Conservation (phyloP, 306 rosid genomes). For the Canavalia gladiata region DNA sequence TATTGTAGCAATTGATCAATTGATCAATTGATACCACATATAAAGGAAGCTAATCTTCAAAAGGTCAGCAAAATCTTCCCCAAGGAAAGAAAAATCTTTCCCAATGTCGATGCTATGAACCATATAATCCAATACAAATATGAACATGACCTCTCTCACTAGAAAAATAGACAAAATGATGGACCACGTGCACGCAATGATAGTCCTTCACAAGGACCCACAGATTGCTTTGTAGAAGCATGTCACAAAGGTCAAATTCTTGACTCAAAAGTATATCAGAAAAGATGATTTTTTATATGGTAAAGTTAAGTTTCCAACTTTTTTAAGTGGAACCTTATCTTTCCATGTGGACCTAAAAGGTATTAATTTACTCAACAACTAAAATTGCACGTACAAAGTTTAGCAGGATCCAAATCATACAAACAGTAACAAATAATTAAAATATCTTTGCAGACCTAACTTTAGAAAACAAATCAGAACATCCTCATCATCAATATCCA, state of each 20-base stretch:
- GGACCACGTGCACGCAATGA: conserved; percentile 47
- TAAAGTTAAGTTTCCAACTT: conserved; percentile 49
- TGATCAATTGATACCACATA: conserved; percentile 36
- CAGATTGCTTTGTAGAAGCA: conserved; percentile 35
- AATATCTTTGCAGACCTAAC: conserved; percentile 44
- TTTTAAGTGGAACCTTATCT: conserved; percentile 47
- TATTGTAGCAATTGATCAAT: background rate
- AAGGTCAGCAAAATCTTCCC: conserved; percentile 35
- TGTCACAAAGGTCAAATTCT: conserved; percentile 46
- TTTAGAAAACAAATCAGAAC: conserved; percentile 22
- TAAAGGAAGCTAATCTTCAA: conserved; percentile 38
- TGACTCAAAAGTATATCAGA: conserved; percentile 45
- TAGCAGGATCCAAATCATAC: conserved; percentile 30
- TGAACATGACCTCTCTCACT: background rate
- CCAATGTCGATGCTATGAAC: conserved; percentile 1
- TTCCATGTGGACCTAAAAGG: conserved; percentile 54
- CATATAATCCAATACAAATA: conserved; percentile 22
- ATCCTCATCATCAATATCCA: conserved; percentile 32
- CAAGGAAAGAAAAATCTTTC: conserved; percentile 5
- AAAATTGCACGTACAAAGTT: conserved; percentile 43
- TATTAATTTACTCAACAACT: conserved; percentile 42
- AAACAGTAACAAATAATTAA: conserved; percentile 19
- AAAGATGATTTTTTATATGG: conserved; percentile 40
- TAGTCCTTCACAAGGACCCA: conserved; percentile 54
- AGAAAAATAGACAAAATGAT: conserved; percentile 13